These are phyloP conservation scores for Dictyostelium citrinum DNA, from an alignment of 78 protist genomes.

Conservation along the genomic window DNA sequence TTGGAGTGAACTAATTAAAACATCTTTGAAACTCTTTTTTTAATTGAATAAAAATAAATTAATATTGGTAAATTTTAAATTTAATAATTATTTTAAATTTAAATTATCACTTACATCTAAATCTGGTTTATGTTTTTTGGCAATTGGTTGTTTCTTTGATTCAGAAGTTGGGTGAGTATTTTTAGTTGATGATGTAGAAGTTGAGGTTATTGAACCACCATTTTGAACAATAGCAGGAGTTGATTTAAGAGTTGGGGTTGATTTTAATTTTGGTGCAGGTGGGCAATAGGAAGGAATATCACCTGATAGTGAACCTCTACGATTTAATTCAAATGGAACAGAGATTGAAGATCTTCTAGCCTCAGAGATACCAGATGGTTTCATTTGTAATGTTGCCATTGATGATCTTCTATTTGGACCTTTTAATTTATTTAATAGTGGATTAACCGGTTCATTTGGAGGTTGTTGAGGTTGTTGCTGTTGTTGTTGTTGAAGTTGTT, in stretches of 20 bases:
- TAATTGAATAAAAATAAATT: neutral
- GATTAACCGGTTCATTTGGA: neutral
- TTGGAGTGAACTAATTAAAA: conserved; percentile 45
- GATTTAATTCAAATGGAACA: conserved; percentile 30
- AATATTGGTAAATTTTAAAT: neutral
- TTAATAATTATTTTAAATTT: too few relatives aligned
- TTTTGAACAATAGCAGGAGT: neutral
- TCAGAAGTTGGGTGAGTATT: neutral
- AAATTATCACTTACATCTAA: neutral
- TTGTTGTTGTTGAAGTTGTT: too few relatives aligned
- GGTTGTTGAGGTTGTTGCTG: neutral
- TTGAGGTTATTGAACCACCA: neutral
- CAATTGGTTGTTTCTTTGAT: conserved; percentile 21
- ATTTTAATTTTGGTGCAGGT: conserved; percentile 69
- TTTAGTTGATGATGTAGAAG: neutral
- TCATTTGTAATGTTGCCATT: conserved; percentile 39
- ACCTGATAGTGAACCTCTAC: conserved; percentile 55
- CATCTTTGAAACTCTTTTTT: conserved; percentile 27
- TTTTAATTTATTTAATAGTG: neutral
- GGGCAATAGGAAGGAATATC: conserved; percentile 57
- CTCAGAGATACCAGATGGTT: neutral
- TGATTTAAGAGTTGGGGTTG: conserved; percentile 65
- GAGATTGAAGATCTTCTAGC: conserved; percentile 70
- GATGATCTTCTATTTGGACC: conserved; percentile 40
- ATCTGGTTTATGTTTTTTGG: conserved; percentile 35